A percentile compares a stretch with the other conserved stretches of the same genome.
Evolutionary conservation across 331 rosid species (phyloP).

Genomic region (Malus hybrid): DNA sequence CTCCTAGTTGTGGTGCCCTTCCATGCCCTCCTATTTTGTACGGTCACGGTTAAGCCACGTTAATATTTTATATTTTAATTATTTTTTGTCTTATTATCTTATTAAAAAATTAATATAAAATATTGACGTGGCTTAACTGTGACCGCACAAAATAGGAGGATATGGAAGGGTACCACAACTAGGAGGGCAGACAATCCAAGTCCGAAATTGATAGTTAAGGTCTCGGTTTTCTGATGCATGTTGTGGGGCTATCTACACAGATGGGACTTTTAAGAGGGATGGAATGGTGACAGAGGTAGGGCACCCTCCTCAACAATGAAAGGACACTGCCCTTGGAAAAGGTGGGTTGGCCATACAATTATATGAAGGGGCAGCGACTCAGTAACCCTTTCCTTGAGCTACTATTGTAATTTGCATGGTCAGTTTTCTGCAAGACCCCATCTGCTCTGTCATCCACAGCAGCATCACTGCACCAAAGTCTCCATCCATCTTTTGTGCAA

Average conservation of each 20-base stretch:
- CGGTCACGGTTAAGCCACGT: no score
- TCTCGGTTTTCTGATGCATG: conserved; percentile 25
- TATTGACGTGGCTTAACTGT: no score
- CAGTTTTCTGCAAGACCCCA: not conserved
- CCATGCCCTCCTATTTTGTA: no score
- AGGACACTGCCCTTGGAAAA: not conserved
- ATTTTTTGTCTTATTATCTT: no score
- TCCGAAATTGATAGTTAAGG: conserved; percentile 18
- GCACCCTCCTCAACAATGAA: conserved; percentile 27
- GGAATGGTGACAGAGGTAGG: conserved; percentile 57
- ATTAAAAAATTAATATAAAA: no score
- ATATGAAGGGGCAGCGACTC: not conserved
- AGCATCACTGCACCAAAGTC: not conserved
- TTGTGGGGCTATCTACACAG: conserved; percentile 32
- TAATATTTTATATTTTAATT: no score
- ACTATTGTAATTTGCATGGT: not conserved
- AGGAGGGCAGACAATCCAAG: no score
- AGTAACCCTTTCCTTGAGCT: not conserved
- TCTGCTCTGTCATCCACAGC: conserved; percentile 5
- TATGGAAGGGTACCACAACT: no score
- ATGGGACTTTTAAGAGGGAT: conserved; percentile 20
- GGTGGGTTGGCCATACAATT: conserved; percentile 22
- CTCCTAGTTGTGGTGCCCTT: no score
- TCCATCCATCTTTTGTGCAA: not conserved
- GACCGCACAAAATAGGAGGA: no score